Evolutionary conservation across 78 protist species (phyloP).

Genomic region (Speleostelium caveatum): DNA sequence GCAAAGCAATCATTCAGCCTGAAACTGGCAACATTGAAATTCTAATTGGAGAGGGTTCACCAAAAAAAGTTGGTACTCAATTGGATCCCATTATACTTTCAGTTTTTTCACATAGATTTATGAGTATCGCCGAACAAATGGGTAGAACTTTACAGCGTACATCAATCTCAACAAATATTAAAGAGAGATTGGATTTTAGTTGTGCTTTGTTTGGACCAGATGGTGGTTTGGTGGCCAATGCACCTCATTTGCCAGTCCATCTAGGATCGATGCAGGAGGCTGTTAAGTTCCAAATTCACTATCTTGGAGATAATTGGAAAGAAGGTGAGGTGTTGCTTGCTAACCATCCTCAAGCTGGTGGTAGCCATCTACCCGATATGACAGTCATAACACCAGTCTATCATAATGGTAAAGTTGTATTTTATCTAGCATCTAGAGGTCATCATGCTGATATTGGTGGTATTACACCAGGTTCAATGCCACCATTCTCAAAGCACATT

Average conservation of each 20-base stretch:
- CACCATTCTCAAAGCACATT: slow-evolving; percentile 90
- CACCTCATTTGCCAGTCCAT: slow-evolving; percentile 98
- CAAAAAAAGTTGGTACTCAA: slow-evolving; percentile 13
- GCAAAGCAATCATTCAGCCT: slow-evolving; percentile 68
- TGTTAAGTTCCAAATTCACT: slow-evolving; percentile 82
- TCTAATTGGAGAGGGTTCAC: slow-evolving; percentile 21
- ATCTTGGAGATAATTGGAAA: slow-evolving; percentile 49
- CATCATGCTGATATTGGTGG: slow-evolving; percentile 99
- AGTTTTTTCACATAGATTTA: slow-evolving; percentile 94
- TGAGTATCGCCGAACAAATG: slow-evolving; percentile 99
- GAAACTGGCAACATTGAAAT: slow-evolving; percentile 87
- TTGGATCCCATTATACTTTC: slow-evolving; percentile 88
- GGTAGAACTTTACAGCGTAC: slow-evolving; percentile 96
- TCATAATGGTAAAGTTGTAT: slow-evolving; percentile 83
- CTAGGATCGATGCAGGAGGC: slow-evolving; percentile 96
- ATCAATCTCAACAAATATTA: slow-evolving; percentile 94
- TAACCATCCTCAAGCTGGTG: slow-evolving; percentile 97
- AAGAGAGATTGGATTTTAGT: slow-evolving; percentile 95
- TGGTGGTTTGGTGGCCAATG: slow-evolving; percentile 96
- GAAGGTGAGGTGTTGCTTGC: slow-evolving; percentile 93
- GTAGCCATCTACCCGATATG: slow-evolving; percentile 97
- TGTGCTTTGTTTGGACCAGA: slow-evolving; percentile 96
- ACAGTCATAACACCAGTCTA: slow-evolving; percentile 97
- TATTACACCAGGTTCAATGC: slow-evolving; percentile 97
- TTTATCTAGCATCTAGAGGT: slow-evolving; percentile 96